These are phyloP conservation scores for Sphagnum fallax DNA, from an alignment of 228 moss, liverwort and hornwort species.

Conservation along the genomic window DNA sequence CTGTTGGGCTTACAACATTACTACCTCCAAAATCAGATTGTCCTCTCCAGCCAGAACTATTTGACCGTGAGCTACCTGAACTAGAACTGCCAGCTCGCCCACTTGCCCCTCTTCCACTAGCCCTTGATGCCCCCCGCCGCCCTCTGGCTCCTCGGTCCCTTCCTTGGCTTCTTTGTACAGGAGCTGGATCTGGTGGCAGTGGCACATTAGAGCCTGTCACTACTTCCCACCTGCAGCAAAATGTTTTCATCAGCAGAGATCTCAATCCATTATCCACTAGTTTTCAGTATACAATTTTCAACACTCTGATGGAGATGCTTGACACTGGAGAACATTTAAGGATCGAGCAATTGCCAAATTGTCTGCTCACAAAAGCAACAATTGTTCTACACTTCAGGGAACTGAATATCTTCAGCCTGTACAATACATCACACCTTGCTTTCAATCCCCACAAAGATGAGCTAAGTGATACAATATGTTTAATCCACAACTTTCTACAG, in stretches of 20 bases:
- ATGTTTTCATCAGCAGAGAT: not conserved
- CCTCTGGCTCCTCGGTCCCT: conserved; percentile 33
- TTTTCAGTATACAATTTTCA: not conserved
- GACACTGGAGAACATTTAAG: not conserved
- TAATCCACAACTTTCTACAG: not conserved
- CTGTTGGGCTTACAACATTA: conserved; percentile 40
- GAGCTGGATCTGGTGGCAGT: conserved; percentile 32
- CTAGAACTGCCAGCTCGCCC: conserved; percentile 41
- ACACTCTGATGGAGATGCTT: not conserved
- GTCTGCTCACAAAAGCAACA: no score
- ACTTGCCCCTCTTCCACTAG: conserved; percentile 23
- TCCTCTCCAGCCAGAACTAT: conserved; percentile 35
- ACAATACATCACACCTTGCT: no score
- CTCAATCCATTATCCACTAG: not conserved
- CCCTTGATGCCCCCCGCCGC: conserved; percentile 32
- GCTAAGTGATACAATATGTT: no score
- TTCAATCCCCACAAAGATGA: no score
- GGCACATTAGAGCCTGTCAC: conserved; percentile 29
- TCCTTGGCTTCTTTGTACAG: conserved; percentile 38
- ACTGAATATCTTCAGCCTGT: no score
- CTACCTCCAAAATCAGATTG: conserved; percentile 37
- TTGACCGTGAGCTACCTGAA: conserved; percentile 51
- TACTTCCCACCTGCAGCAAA: conserved; percentile 68
- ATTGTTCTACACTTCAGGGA: no score
- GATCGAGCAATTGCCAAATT: not conserved